Percentiles rank a stretch among this genome's conserved stretches.
Evolutionary conservation across 1,139 yeast species (phyloP).

Genomic region (Blastobotrys capitulatus): DNA sequence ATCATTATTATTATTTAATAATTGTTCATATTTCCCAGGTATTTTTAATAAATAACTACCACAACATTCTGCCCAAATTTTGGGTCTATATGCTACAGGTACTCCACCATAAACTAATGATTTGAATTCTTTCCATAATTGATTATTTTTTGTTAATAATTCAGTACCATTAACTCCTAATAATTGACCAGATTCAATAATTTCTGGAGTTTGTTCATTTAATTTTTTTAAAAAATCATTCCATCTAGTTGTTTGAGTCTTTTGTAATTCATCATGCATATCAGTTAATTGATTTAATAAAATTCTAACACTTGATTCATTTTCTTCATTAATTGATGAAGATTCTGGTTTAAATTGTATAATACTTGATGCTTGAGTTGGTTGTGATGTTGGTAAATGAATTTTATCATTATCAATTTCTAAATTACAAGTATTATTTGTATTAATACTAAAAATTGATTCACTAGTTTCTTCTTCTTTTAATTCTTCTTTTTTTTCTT

Average conservation of each 20-base stretch:
- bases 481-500: neutral
- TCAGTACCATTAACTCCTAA: constrained; percentile 40
- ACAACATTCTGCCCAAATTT: constrained; percentile 51
- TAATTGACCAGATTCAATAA: constrained; percentile 32
- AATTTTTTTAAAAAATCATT: constrained; percentile 32
- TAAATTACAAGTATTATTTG: neutral
- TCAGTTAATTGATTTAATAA: constrained; percentile 32
- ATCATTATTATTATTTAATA: constrained; percentile 20
- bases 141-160: constrained; percentile 12
- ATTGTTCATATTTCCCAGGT: constrained; percentile 46
- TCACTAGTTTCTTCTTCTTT: neutral
- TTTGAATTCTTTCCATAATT: constrained; percentile 32
- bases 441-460: neutral
- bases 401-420: constrained; percentile 6
- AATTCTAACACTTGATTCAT: constrained; percentile 21
- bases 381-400: constrained; percentile 7
- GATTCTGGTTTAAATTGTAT: constrained; percentile 4
- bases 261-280: constrained; percentile 31
- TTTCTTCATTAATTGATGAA: neutral
- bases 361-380: constrained; percentile 3
- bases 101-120: constrained; percentile 43
- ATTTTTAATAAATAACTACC: constrained; percentile 45
- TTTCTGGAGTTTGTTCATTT: constrained; percentile 16
- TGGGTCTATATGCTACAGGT: constrained; percentile 44
- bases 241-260: constrained; percentile 32